Percentiles rank a stretch among this genome's conserved stretches.
phyloP scores from a whole-genome alignment of 352 stramenopile species.

The Blastocystis sp. region DNA sequence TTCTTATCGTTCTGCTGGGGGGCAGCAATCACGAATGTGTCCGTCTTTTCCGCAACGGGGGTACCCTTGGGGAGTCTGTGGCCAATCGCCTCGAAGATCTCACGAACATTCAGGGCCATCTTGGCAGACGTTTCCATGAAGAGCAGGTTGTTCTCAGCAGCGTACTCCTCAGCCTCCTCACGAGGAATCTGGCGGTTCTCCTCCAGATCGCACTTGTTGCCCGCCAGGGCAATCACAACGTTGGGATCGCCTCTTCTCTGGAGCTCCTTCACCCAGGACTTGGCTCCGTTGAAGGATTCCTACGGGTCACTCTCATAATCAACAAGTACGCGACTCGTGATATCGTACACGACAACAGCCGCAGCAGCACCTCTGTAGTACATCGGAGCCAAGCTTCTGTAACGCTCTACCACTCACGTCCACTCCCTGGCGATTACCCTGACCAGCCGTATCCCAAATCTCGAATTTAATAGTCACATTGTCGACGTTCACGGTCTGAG shows the following conservation, averaged over 20 bases:
- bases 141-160: slow-evolving; percentile 95
- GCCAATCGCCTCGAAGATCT: slow-evolving; percentile 86
- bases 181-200: slow-evolving; percentile 85
- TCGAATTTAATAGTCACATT: slow-evolving; percentile 99
- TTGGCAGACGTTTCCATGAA: slow-evolving; percentile 99
- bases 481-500: slow-evolving; percentile 93
- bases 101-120: slow-evolving; percentile 96
- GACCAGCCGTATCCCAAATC: slow-evolving; percentile 97
- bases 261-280: slow-evolving; percentile 99
- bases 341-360: slow-evolving; percentile 93
- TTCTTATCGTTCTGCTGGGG: slow-evolving; percentile 64
- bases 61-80: slow-evolving; percentile 66
- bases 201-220: slow-evolving; percentile 97
- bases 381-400: slow-evolving; percentile 93
- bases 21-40: slow-evolving; percentile 58
- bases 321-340: slow-evolving; percentile 86
- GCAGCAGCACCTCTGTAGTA: slow-evolving; percentile 90
- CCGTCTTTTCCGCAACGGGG: slow-evolving; percentile 28
- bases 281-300: slow-evolving; percentile 93
- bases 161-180: slow-evolving; percentile 93
- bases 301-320: slow-evolving; percentile 69
- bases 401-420: slow-evolving; percentile 80
- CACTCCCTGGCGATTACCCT: slow-evolving; percentile 76
- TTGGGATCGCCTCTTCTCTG: slow-evolving; percentile 94
- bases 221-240: slow-evolving; percentile 88